A percentile compares a stretch with the other conserved stretches of the same genome.
Conservation (phyloP, 139 green algal genomes). For the Coelastrella sp. region DNA sequence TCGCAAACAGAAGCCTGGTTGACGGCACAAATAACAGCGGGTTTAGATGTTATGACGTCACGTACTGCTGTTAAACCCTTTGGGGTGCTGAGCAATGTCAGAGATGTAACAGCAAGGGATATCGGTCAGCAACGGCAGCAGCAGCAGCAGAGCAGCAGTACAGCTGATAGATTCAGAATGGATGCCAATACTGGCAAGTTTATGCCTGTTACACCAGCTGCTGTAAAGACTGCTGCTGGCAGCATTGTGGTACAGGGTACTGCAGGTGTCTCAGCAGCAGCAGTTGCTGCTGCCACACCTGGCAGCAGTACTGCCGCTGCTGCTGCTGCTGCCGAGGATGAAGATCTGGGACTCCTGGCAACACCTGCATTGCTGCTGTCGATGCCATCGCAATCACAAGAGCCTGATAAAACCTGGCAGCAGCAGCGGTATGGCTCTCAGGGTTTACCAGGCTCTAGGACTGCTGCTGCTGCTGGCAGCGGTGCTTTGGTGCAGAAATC, state of each 20-base stretch:
- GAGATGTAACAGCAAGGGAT: not conserved
- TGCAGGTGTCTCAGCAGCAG: not conserved
- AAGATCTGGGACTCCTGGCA: conserved; percentile 3
- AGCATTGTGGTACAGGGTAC: not conserved
- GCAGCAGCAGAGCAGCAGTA: conserved; percentile 23
- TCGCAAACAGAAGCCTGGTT: conserved; percentile 62
- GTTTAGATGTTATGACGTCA: not conserved
- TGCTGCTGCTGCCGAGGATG: conserved; percentile 20
- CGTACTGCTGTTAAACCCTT: conserved; percentile 4
- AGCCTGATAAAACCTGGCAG: conserved; percentile 4
- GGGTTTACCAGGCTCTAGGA: not conserved
- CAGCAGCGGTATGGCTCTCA: not conserved
- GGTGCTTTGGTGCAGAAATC: not conserved
- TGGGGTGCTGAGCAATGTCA: not conserved
- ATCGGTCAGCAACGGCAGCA: conserved; percentile 1
- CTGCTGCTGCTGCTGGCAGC: not conserved
- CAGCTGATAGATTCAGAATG: conserved; percentile 56
- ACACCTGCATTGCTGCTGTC: conserved; percentile 38
- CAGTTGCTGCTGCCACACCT: conserved; percentile 16
- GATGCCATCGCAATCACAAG: not conserved
- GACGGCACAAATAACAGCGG: conserved; percentile 16
- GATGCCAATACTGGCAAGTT: conserved; percentile 87
- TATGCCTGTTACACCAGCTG: conserved; percentile 37
- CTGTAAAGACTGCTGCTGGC: not conserved
- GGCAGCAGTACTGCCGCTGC: conserved; percentile 4